These are phyloP conservation scores for Strobilomyces echinocephalus DNA, from an alignment of 768 basidiomycete species.

Conservation along the genomic window DNA sequence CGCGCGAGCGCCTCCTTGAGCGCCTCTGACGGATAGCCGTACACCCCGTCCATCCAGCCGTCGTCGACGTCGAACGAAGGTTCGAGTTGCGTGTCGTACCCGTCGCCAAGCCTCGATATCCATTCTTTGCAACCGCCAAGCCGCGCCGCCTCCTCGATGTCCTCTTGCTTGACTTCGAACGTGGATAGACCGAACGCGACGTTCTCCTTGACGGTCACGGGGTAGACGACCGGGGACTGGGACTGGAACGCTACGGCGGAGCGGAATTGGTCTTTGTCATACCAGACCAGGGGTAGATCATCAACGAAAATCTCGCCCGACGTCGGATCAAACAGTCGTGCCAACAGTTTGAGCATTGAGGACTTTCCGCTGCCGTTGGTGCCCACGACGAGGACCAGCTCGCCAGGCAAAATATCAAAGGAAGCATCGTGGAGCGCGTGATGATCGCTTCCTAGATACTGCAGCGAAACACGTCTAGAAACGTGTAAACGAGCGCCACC, in stretches of 20 bases:
- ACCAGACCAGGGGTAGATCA: constrained; percentile 34
- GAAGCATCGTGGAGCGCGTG: constrained; percentile 24
- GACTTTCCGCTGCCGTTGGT: constrained; percentile 29
- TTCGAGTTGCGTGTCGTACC: constrained; percentile 30
- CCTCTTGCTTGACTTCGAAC: constrained; percentile 11
- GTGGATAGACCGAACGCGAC: constrained; percentile 31
- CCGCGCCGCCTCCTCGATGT: constrained; percentile 30
- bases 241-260: constrained; percentile 43
- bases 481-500: background rate
- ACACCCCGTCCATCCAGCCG: constrained; percentile 19
- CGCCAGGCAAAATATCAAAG: constrained; percentile 27
- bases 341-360: constrained; percentile 43
- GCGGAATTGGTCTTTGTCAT: constrained; percentile 38
- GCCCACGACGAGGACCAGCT: constrained; percentile 31
- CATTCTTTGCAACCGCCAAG: constrained; percentile 26
- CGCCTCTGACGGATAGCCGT: constrained; percentile 18
- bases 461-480: constrained; percentile 18
- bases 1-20: constrained; percentile 19
- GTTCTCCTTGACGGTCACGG: constrained; percentile 42
- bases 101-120: constrained; percentile 34
- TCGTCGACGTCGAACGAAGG: constrained; percentile 18
- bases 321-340: constrained; percentile 44
- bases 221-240: constrained; percentile 47
- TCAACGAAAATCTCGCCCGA: constrained; percentile 44
- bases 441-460: constrained; percentile 18